Conservation (phyloP, 2,329 filamentous ascomycete species). For the Graphilbum fragrans region DNA sequence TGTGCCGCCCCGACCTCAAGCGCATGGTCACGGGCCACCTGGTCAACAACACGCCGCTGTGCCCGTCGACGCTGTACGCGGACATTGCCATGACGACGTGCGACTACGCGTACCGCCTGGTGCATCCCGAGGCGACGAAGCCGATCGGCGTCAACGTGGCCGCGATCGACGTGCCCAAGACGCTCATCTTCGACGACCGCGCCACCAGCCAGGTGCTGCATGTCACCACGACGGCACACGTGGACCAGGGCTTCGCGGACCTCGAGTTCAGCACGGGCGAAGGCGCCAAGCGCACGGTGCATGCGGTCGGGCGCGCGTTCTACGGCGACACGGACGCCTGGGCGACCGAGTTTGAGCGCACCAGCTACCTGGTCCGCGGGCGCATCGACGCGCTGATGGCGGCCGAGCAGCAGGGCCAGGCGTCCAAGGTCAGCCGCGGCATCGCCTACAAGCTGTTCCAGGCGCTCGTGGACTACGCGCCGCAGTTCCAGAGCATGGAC, state of each 20-base stretch:
- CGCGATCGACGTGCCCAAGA: slow-evolving; percentile 57
- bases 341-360: slow-evolving; percentile 54
- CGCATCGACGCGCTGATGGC: slow-evolving; percentile 45
- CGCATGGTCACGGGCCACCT: slow-evolving; percentile 51
- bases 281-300: slow-evolving; percentile 45
- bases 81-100: slow-evolving; percentile 42
- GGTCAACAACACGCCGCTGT: slow-evolving; percentile 55
- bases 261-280: slow-evolving; percentile 48
- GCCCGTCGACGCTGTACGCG: slow-evolving; percentile 44
- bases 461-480: slow-evolving; percentile 43
- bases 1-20: slow-evolving; percentile 50
- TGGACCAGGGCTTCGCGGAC: slow-evolving; percentile 39
- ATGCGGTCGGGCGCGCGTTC: slow-evolving; percentile 49
- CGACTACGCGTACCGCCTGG: slow-evolving; percentile 55
- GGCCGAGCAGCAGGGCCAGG: slow-evolving; percentile 51
- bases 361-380: slow-evolving; percentile 55
- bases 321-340: slow-evolving; percentile 49
- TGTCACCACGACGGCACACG: slow-evolving; percentile 47
- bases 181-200: slow-evolving; percentile 45
- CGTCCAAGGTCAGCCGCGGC: slow-evolving; percentile 61
- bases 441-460: slow-evolving; percentile 64
- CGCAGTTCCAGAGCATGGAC: slow-evolving; percentile 43
- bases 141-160: slow-evolving; percentile 48
- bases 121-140: slow-evolving; percentile 41
- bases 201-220: slow-evolving; percentile 44